Evolutionary conservation across 1,284 basidiomycete genomes (phyloP).

Genomic region (Ganoderma sp.): DNA sequence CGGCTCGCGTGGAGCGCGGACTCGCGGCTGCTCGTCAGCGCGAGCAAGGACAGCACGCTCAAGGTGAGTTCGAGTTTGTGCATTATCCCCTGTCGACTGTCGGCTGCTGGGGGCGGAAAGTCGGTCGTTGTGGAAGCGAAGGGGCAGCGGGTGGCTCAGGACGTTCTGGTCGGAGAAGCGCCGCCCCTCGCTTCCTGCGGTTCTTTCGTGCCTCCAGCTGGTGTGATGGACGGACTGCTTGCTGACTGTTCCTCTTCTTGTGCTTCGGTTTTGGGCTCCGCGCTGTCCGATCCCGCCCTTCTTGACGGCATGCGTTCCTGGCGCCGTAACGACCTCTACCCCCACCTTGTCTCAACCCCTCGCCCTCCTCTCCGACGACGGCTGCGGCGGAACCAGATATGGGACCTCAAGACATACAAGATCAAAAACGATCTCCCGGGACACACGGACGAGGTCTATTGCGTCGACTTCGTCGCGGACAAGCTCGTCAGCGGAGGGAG

Average conservation of each 20-base stretch:
- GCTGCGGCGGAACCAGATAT: slow-evolving; percentile 61
- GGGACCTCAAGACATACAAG: slow-evolving; percentile 95
- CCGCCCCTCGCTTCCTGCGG: neutral
- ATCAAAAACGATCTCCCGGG: slow-evolving; percentile 93
- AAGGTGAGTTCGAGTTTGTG: slow-evolving; percentile 66
- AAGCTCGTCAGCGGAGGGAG: slow-evolving; percentile 95
- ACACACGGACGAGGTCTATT: slow-evolving; percentile 98
- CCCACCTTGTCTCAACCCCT: slow-evolving; percentile 6
- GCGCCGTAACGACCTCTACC: neutral
- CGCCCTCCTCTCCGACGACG: neutral
- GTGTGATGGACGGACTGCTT: neutral
- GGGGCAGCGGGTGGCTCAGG: neutral
- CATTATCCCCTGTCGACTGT: neutral
- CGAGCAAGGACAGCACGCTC: slow-evolving; percentile 94
- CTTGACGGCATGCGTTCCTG: slow-evolving; percentile 4
- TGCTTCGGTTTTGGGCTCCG: neutral
- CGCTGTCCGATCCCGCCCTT: neutral
- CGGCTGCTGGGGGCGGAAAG: neutral
- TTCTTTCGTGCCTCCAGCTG: neutral
- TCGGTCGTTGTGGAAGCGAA: neutral
- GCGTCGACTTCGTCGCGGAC: slow-evolving; percentile 97
- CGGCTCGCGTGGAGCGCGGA: slow-evolving; percentile 95
- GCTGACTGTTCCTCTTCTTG: slow-evolving; percentile 3
- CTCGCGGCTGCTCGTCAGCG: slow-evolving; percentile 89
- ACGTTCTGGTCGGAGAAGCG: slow-evolving; percentile 4